Conservation (phyloP, 345 rosid genomes). For the Citropsis articulata region DNA sequence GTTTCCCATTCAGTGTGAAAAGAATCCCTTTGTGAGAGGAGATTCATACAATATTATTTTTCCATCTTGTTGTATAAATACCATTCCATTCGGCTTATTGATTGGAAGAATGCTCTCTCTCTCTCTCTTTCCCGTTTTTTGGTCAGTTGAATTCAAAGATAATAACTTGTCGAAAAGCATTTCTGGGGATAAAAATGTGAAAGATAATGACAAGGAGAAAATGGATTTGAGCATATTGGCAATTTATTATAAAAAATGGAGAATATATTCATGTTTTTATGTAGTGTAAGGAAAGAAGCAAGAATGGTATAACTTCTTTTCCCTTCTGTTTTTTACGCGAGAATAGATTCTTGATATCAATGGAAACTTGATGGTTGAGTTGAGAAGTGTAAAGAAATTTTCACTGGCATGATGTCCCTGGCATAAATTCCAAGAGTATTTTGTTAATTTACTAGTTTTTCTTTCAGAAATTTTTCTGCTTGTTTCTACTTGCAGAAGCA, state of each 20-base stretch:
- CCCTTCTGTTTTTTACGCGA: background rate
- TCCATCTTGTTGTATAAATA: background rate
- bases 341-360: conserved; percentile 11
- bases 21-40: background rate
- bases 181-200: background rate
- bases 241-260: conserved; percentile 20
- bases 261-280: conserved; percentile 39
- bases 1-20: background rate
- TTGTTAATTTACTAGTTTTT: background rate
- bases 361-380: conserved; percentile 1
- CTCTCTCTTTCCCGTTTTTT: background rate
- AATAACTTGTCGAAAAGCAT: background rate
- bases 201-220: background rate
- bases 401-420: background rate
- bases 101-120: background rate
- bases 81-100: conserved; percentile 7
- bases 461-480: background rate
- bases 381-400: conserved; percentile 26
- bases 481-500: conserved; percentile 41
- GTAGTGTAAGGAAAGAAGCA: conserved; percentile 22
- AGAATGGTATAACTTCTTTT: conserved; percentile 10
- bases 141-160: background rate
- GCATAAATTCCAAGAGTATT: background rate
- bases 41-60: background rate
- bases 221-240: conserved; percentile 9